These are phyloP conservation scores for Clonostachys solani DNA, from an alignment of 2,329 filamentous ascomycete genomes.

Conservation along the genomic window DNA sequence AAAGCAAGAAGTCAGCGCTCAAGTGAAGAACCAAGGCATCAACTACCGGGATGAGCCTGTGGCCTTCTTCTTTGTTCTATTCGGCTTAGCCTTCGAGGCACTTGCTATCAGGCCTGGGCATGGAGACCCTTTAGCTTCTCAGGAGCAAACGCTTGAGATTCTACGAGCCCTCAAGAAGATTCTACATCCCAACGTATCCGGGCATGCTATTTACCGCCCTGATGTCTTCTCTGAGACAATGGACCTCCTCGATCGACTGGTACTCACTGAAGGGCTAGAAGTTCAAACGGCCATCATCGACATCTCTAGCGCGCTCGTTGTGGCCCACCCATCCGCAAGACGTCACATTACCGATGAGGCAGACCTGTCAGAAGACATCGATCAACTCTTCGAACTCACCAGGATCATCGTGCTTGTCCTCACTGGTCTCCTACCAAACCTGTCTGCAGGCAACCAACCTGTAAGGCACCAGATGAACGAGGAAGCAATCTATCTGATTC, in stretches of 20 bases:
- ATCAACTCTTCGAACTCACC: constrained; percentile 95
- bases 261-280: constrained; percentile 83
- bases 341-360: constrained; percentile 52
- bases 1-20: constrained; percentile 37
- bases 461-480: constrained; percentile 79
- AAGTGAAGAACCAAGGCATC: constrained; percentile 70
- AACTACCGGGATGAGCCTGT: constrained; percentile 98
- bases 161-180: constrained; percentile 92
- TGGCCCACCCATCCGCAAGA: constrained; percentile 86
- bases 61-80: constrained; percentile 97
- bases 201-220: constrained; percentile 93
- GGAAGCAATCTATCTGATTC: constrained; percentile 77
- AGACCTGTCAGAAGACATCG: constrained; percentile 91
- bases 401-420: constrained; percentile 93
- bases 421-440: constrained; percentile 79
- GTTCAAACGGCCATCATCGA: constrained; percentile 92
- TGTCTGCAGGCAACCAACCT: constrained; percentile 61
- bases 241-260: constrained; percentile 88
- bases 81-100: constrained; percentile 94
- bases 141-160: constrained; percentile 82
- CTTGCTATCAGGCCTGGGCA: constrained; percentile 70
- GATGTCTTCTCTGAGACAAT: constrained; percentile 96
- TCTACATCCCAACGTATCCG: constrained; percentile 86
- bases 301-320: constrained; percentile 84
- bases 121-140: constrained; percentile 53